Percentiles rank a stretch among this genome's conserved stretches.
Evolutionary conservation across 805 yeast species (phyloP).

Genomic region (Torulaspora franciscae): DNA sequence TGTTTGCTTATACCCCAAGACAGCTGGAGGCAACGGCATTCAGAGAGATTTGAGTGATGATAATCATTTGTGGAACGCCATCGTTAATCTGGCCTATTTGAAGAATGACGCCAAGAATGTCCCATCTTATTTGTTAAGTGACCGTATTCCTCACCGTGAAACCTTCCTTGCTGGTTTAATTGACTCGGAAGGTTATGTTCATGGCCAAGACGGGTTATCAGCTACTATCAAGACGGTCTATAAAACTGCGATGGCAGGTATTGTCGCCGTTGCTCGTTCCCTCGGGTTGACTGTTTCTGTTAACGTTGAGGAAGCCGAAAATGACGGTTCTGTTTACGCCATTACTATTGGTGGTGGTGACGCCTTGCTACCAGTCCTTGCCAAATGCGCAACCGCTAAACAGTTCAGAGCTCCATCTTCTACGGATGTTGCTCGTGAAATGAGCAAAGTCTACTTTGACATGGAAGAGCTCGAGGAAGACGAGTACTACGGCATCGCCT

Average conservation of each 20-base stretch:
- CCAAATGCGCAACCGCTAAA: constrained; percentile 8
- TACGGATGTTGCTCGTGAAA: constrained; percentile 18
- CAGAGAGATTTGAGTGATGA: neutral
- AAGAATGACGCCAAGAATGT: constrained; percentile 23
- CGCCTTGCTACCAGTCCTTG: constrained; percentile 14
- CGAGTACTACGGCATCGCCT: constrained; percentile 43
- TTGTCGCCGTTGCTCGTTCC: constrained; percentile 39
- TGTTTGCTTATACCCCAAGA: neutral
- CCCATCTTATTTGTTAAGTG: constrained; percentile 33
- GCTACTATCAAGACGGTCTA: constrained; percentile 31
- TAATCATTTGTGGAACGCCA: constrained; percentile 25
- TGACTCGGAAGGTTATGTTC: constrained; percentile 36
- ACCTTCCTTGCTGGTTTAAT: constrained; percentile 41
- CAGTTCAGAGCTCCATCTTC: constrained; percentile 3
- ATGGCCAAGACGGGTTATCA: constrained; percentile 5
- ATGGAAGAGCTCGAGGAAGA: constrained; percentile 30
- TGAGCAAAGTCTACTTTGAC: constrained; percentile 32
- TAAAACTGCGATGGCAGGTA: constrained; percentile 30
- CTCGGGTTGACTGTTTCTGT: constrained; percentile 37
- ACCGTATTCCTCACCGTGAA: constrained; percentile 39
- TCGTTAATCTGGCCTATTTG: constrained; percentile 18
- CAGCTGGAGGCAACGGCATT: no score
- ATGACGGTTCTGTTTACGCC: neutral
- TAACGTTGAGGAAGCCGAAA: constrained; percentile 13
- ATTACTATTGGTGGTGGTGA: constrained; percentile 16